Conservation (phyloP, 2,329 filamentous ascomycete genomes). For the Colletotrichum falcatum region DNA sequence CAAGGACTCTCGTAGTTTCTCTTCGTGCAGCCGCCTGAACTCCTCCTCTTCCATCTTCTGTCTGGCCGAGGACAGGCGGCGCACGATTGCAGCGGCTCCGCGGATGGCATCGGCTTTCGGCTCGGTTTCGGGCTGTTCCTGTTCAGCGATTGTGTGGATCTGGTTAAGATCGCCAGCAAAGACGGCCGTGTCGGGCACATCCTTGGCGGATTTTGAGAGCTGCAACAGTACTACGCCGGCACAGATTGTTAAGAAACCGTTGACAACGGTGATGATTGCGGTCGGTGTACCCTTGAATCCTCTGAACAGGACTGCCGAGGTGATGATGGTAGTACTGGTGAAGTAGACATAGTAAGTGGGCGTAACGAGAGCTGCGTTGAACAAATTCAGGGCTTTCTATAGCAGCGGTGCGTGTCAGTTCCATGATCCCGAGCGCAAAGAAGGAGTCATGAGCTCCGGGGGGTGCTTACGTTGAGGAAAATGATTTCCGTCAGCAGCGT, state of each 20-base stretch:
- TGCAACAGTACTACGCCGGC: slow-evolving; percentile 92
- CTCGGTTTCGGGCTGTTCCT: slow-evolving; percentile 95
- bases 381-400: slow-evolving; percentile 97
- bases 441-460: background rate
- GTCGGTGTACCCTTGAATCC: slow-evolving; percentile 90
- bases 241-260: slow-evolving; percentile 95
- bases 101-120: slow-evolving; percentile 97
- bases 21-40: slow-evolving; percentile 80
- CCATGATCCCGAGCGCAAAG: slow-evolving; percentile 15
- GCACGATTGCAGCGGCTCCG: slow-evolving; percentile 87
- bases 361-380: slow-evolving; percentile 96
- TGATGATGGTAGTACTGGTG: slow-evolving; percentile 94
- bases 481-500: slow-evolving; percentile 95
- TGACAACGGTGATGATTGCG: slow-evolving; percentile 87
- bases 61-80: slow-evolving; percentile 81
- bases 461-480: slow-evolving; percentile 87
- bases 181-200: slow-evolving; percentile 92
- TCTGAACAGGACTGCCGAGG: slow-evolving; percentile 90
- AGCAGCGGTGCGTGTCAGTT: slow-evolving; percentile 48
- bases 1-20: slow-evolving; percentile 78
- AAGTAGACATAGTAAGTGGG: slow-evolving; percentile 99
- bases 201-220: slow-evolving; percentile 97
- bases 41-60: slow-evolving; percentile 85
- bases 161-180: slow-evolving; percentile 95
- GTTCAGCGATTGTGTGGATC: slow-evolving; percentile 93